These are phyloP conservation scores for Eutypa lata DNA, from an alignment of 2,329 filamentous ascomycete species.

Conservation along the genomic window DNA sequence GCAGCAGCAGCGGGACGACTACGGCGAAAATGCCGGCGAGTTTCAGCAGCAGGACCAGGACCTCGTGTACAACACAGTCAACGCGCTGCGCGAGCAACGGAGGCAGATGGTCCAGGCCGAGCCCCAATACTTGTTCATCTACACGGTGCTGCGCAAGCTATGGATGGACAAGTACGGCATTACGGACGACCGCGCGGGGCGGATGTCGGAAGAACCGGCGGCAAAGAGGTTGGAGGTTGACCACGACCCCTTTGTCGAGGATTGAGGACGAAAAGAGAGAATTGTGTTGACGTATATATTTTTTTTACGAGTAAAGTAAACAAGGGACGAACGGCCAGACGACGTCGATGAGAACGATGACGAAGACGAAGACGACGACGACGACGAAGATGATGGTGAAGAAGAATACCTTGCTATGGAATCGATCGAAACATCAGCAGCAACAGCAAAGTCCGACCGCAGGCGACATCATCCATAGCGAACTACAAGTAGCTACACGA, in stretches of 20 bases:
- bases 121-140: conserved; percentile 81
- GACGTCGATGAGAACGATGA: background rate
- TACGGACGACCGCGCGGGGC: conserved; percentile 24
- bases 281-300: background rate
- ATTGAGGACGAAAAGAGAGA: conserved; percentile 16
- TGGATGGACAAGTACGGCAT: conserved; percentile 65
- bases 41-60: conserved; percentile 45
- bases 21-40: background rate
- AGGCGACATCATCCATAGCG: background rate
- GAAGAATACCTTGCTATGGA: too few relatives aligned
- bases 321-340: too few relatives aligned
- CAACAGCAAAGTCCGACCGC: background rate
- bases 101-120: conserved; percentile 95
- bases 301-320: too few relatives aligned
- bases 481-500: too few relatives aligned
- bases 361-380: background rate
- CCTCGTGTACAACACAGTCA: conserved; percentile 74
- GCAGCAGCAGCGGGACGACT: conserved; percentile 12
- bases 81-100: conserved; percentile 78
- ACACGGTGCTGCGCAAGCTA: conserved; percentile 74
- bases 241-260: conserved; percentile 40
- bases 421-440: background rate
- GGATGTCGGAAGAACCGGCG: conserved; percentile 35
- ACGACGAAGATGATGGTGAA: too few relatives aligned
- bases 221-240: conserved; percentile 51